phyloP scores from a whole-genome alignment of 441 rosid species.

The Mallotus japonicus region DNA sequence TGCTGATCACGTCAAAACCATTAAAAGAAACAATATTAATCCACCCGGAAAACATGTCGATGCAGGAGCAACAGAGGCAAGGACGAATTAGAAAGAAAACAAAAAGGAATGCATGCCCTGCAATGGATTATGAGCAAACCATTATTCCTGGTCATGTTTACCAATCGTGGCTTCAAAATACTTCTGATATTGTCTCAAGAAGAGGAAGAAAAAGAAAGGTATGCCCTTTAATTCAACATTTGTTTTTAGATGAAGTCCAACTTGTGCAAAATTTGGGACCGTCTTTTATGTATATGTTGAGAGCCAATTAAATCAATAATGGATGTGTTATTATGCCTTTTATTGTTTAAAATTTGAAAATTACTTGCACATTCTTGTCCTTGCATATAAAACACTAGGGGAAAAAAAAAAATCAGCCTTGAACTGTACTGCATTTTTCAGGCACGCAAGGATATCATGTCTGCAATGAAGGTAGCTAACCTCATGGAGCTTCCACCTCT shows the following conservation, averaged over 20 bases:
- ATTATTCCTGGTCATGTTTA: conserved; percentile 62
- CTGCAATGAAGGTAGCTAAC: conserved; percentile 42
- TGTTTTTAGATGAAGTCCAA: neutral
- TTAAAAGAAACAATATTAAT: conserved; percentile 7
- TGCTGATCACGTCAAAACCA: neutral
- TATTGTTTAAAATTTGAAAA: neutral
- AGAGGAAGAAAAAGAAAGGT: conserved; percentile 68
- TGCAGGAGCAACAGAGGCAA: conserved; percentile 46
- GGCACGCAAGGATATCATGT: conserved; percentile 38
- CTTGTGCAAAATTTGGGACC: neutral
- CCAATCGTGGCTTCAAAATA: conserved; percentile 74
- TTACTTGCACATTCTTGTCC: neutral
- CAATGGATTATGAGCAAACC: conserved; percentile 71
- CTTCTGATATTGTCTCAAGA: conserved; percentile 57
- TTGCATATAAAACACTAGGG: neutral
- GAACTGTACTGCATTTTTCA: conserved; percentile 26
- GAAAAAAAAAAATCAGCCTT: neutral
- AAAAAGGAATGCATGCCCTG: conserved; percentile 37
- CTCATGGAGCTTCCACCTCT: conserved; percentile 70
- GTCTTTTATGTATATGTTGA: neutral
- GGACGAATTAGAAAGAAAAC: conserved; percentile 44
- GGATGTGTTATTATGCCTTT: neutral
- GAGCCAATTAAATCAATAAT: neutral
- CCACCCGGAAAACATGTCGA: conserved; percentile 26
- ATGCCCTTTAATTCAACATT: conserved; percentile 8